Evolutionary conservation across 78 protist genomes (phyloP).

Genomic region (Mantamonas sphyraenae): DNA sequence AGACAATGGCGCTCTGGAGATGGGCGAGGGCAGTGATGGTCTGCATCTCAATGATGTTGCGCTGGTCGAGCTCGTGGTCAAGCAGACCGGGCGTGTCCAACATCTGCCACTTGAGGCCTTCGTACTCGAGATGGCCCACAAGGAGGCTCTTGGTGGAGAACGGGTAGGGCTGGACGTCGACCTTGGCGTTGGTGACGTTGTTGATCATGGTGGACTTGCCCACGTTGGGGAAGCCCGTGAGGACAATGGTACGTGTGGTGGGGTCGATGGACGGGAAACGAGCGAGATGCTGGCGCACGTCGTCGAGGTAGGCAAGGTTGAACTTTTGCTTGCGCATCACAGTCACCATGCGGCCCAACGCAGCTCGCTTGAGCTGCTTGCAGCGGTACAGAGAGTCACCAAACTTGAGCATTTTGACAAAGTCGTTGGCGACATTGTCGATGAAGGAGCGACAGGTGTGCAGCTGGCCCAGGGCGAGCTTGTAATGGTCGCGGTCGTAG

Average conservation of each 20-base stretch:
- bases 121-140: constrained; percentile 97
- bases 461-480: constrained; percentile 97
- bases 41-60: constrained; percentile 99
- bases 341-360: constrained; percentile 98
- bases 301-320: constrained; percentile 91
- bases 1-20: constrained; percentile 82
- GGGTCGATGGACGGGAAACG: constrained; percentile 99
- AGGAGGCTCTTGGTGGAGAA: constrained; percentile 99
- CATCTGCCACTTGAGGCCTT: constrained; percentile 91
- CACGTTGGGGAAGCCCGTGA: constrained; percentile 95
- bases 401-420: constrained; percentile 90
- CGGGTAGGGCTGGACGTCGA: constrained; percentile 97
- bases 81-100: constrained; percentile 95
- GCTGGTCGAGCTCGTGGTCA: constrained; percentile 95
- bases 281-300: constrained; percentile 97
- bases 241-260: constrained; percentile 88
- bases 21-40: constrained; percentile 99
- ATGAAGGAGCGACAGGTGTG: constrained; percentile 65
- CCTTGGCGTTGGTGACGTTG: constrained; percentile 67
- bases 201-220: constrained; percentile 97
- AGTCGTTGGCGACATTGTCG: constrained; percentile 89
- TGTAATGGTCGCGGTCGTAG: constrained; percentile 98
- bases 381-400: constrained; percentile 98
- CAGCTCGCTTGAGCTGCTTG: constrained; percentile 98
- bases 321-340: constrained; percentile 66